Evolutionary conservation across 768 basidiomycete genomes (phyloP), one percentile per base, ranked within the genome.

Genomic region (Tricholoma hemisulphureum): DNA sequence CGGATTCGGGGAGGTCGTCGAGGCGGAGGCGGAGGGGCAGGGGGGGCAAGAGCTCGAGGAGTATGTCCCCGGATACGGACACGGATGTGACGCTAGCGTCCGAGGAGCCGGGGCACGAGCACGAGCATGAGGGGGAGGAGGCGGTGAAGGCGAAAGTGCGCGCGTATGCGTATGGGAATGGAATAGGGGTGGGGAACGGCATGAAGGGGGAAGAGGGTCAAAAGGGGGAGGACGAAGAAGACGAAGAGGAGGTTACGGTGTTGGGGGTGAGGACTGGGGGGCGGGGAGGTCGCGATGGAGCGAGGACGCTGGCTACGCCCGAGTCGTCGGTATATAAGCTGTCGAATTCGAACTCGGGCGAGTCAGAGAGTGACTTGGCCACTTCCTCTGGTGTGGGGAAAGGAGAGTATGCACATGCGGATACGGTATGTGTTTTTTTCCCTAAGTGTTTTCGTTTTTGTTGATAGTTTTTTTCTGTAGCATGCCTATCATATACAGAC

Each of bases 1-100:
- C 85, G 8, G 88, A 89, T 66, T 85, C 86, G 13, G 73, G 72
- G 61, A 68, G 80, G n/a, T 71, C n/a, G n/a, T n/a, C 83, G 43
- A 70, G 80, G 35, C 71, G 77, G 56, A 75, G 81, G 35, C 67
- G 67, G 31, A 64, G 69, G 13, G 65, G 68, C 6, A 62, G 69
- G 48, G 65, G 68, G 21, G 56, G 70, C 41, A 65, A 62, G 24
- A 57, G 63, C 28, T 67, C 66, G 23, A 61, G 63, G 32, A 65
- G 69, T 34, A 43, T 63, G 49, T 58, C 60, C 53, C 51, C 46
- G 45, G 67, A 67, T 28, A 58, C 62, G 20, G 66, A 71, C 29
- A 69, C 67, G 23, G 71, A 70, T 51, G 58, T 56, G 21, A 67
- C 69, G 26, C 61, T 73, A 68, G 51, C 77, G 64, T 58, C 77